phyloP scores from a whole-genome alignment of 768 basidiomycete species.

The Pulveroboletus sp. region DNA sequence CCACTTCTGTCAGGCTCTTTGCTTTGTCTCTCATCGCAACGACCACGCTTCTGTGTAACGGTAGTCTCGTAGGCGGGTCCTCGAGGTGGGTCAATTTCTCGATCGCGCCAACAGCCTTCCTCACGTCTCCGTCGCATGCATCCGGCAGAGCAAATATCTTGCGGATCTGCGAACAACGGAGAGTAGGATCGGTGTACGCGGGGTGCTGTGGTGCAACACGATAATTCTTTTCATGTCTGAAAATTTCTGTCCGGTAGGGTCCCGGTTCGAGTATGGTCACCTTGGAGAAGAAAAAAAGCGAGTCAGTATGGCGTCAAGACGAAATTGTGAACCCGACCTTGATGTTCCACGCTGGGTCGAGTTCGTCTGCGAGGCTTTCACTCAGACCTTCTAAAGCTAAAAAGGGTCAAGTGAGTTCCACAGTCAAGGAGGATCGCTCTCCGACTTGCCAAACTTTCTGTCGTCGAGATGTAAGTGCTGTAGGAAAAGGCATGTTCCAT shows the following conservation, averaged over 20 bases:
- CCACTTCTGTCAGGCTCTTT: neutral
- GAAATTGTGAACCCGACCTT: too few species aligned
- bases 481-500: too few species aligned
- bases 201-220: slow-evolving; percentile 4
- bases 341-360: too few species aligned
- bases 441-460: too few species aligned
- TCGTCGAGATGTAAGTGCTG: too few species aligned
- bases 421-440: too few species aligned
- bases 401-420: too few species aligned
- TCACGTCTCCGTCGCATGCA: neutral
- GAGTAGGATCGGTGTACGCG: neutral
- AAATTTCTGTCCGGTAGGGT: neutral
- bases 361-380: too few species aligned
- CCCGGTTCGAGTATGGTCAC: too few species aligned
- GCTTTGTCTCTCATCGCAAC: neutral
- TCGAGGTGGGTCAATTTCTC: neutral
- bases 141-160: neutral
- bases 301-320: too few species aligned
- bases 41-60: neutral
- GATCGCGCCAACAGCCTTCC: neutral
- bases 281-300: too few species aligned
- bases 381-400: too few species aligned
- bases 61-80: neutral
- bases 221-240: neutral
- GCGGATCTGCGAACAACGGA: neutral